phyloP scores from a whole-genome alignment of 2,329 filamentous ascomycete genomes.

The Fusarium cyanostomum region DNA sequence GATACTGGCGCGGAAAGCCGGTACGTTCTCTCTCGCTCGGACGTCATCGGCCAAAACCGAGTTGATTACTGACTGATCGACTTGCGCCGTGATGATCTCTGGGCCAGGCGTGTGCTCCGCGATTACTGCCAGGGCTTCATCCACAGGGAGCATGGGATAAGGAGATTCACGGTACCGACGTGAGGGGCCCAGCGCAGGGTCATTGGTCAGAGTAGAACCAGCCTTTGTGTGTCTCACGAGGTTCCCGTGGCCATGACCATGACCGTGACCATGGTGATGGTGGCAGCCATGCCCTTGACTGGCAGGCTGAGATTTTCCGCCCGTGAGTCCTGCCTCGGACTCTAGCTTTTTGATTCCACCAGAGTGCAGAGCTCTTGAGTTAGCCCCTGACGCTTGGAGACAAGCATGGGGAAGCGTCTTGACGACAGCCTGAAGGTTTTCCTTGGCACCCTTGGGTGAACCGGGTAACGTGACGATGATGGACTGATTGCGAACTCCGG shows the following conservation, averaged over 20 bases:
- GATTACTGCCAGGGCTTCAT: slow-evolving; percentile 80
- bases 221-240: slow-evolving; percentile 78
- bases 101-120: slow-evolving; percentile 75
- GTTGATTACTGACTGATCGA: slow-evolving; percentile 75
- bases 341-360: slow-evolving; percentile 88
- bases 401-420: slow-evolving; percentile 97
- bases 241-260: slow-evolving; percentile 67
- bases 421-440: slow-evolving; percentile 89
- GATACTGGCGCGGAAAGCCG: slow-evolving; percentile 93
- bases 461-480: slow-evolving; percentile 91
- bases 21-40: slow-evolving; percentile 81
- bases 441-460: slow-evolving; percentile 92
- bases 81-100: slow-evolving; percentile 63
- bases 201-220: slow-evolving; percentile 67
- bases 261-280: slow-evolving; percentile 63
- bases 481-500: slow-evolving; percentile 83
- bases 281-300: slow-evolving; percentile 62
- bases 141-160: slow-evolving; percentile 89
- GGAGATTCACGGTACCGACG: slow-evolving; percentile 85
- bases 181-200: slow-evolving; percentile 68
- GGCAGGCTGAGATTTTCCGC: slow-evolving; percentile 47
- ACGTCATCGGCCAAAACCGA: slow-evolving; percentile 86
- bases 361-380: slow-evolving; percentile 81
- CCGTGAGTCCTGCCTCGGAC: slow-evolving; percentile 74
- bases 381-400: slow-evolving; percentile 81